These are phyloP conservation scores for Coniophora puteana DNA, from an alignment of 1,284 basidiomycete genomes.

Conservation along the genomic window DNA sequence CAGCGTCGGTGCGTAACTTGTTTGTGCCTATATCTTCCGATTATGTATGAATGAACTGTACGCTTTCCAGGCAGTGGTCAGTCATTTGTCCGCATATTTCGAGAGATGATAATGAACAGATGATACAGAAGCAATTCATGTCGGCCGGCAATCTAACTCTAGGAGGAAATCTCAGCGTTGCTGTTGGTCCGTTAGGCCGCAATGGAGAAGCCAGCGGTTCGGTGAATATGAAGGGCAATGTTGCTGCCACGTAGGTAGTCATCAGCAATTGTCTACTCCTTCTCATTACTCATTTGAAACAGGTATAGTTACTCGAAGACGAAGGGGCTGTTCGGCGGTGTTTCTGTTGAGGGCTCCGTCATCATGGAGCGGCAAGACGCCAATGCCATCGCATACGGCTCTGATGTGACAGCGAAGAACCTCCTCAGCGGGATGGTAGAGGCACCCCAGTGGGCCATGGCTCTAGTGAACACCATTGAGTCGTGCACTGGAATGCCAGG, in stretches of 20 bases:
- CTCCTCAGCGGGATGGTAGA: conserved; percentile 77
- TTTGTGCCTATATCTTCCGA: conserved; percentile 12
- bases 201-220: conserved; percentile 92
- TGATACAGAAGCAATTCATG: conserved; percentile 83
- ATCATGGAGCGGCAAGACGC: conserved; percentile 95
- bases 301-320: conserved; percentile 96
- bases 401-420: conserved; percentile 71
- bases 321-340: conserved; percentile 84
- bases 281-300: conserved; percentile 9
- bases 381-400: conserved; percentile 76
- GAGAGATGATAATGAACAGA: conserved; percentile 17
- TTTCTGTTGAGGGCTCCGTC: conserved; percentile 90
- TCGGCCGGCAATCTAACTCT: conserved; percentile 88
- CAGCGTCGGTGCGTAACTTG: conserved; percentile 49
- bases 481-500: conserved; percentile 70
- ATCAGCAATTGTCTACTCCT: conserved; percentile 3
- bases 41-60: conserved; percentile 1
- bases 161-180: conserved; percentile 91
- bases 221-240: conserved; percentile 81
- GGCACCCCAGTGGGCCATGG: conserved; percentile 73
- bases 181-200: conserved; percentile 90
- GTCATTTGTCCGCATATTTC: conserved; percentile 21
- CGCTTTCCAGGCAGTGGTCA: conserved; percentile 52
- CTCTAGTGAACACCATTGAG: conserved; percentile 73
- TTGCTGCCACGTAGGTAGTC: conserved; percentile 81